Evolutionary conservation across 371 early-diverging fungal species (phyloP), one percentile per base, ranked within the genome.

Genomic region (Mucor velutinosus): DNA sequence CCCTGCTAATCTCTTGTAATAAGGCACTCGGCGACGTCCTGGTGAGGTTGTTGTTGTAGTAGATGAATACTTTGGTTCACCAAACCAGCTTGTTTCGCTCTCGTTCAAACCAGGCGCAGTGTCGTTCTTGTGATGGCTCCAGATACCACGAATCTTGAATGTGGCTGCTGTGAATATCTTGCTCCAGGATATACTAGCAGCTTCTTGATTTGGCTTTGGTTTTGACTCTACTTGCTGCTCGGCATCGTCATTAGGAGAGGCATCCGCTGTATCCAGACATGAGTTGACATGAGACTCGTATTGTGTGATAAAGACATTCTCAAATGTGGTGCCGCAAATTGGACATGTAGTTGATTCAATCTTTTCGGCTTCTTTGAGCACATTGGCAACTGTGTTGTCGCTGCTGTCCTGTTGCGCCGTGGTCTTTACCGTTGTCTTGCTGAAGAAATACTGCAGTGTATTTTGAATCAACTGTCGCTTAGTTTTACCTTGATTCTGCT

Each of bases 1-100:
- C 25, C 81, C 89, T 85, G 62, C 57, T 11, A 65, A 27, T 37
- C 56, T 35, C 39, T 64, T 67, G 45, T 51, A 45, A 32, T 55
- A 64, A n/a, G 59, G 66, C 23, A 60, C 33, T 2, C 2, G 17
- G 4, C 47, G 39, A 7, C 17, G 23, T n/a, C 58, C 56, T 41
- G 43, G 14, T 11, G 23, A 17, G 15, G 58, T 11, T 17, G 58
- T 12, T 4, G 17, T 32, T 8, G 32, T 4, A 17, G 56, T 11
- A 23, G 19, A 21, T 33, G 37, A 37, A 8, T 25, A 29, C 23
- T 35, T 58, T 1, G 37, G 32, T 53, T 63, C 59, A 11, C 64
- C 64, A 58, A 69, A 69, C 64, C 64, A 69, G 14, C 51, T 55
- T 15, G 21, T 35, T 25, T 62, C 51, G 5, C 43, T 63, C 10